These are phyloP conservation scores for Quercus rubra DNA, from an alignment of 306 rosid species.

Conservation along the genomic window DNA sequence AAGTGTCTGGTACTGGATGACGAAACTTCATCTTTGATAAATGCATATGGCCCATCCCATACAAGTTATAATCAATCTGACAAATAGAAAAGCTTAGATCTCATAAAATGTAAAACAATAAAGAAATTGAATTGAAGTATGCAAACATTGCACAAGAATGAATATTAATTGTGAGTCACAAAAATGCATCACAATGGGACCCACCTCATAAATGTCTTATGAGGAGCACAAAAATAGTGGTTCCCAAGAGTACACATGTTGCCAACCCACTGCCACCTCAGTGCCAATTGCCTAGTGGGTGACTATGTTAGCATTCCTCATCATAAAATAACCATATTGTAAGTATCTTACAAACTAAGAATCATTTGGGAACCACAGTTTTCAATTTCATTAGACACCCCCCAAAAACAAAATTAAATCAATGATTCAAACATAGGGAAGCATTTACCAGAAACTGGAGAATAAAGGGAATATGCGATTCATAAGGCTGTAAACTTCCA, in stretches of 20 bases:
- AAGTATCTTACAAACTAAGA: not conserved
- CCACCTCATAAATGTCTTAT: not conserved
- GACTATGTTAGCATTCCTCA: not conserved
- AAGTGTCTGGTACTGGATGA: slow-evolving; percentile 58
- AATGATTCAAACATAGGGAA: not conserved
- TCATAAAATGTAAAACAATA: slow-evolving; percentile 3
- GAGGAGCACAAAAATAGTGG: not conserved
- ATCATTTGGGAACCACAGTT: slow-evolving; percentile 5
- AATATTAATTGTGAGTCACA: not conserved
- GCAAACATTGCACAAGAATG: not conserved
- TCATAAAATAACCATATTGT: not conserved
- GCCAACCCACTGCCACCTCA: not conserved
- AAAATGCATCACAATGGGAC: not conserved
- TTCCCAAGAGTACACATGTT: not conserved
- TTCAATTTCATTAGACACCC: slow-evolving; percentile 1
- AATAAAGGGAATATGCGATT: too few relatives aligned
- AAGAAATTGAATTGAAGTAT: not conserved
- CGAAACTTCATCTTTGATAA: slow-evolving; percentile 80
- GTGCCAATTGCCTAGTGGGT: not conserved
- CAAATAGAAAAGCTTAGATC: slow-evolving; percentile 11
- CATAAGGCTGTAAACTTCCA: too few relatives aligned
- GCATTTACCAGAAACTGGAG: slow-evolving; percentile 52
- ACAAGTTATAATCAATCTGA: slow-evolving; percentile 49
- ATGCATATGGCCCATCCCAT: slow-evolving; percentile 32
- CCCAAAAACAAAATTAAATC: not conserved